Base-by-base conservation (phyloP, 73 alveolate species). In the Paramecium tetraurelia region DNA sequence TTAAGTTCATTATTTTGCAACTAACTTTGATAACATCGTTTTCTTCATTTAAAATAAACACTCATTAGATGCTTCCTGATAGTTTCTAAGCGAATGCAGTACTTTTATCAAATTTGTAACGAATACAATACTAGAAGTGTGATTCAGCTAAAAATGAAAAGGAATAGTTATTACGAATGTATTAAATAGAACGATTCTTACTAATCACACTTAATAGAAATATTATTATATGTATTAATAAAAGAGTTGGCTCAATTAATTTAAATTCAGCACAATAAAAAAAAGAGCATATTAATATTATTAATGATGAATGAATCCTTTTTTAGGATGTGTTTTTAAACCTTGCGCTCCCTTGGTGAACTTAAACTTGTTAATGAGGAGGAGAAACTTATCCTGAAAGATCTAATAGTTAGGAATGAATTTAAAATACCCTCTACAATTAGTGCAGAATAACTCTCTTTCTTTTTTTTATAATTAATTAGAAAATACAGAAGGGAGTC, bases 221-320 rank as follows among this genome's bases (percentile, higher is more conserved):
- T 48, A 48, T 48, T 48, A 18, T n/a, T 53, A 53, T 48, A 1
- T n/a, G 22, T 16, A 48, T 3, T 14, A 16, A 48, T 48, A 48
- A 48, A 18, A 53, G 27, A 18, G 21, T 53, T 53, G 69, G 69
- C 33, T 53, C 33, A 53, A 53, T 53, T 53, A 63, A 63, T 63
- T 63, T 63, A 63, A 63, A 63, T 63, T 63, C 84, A 63, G 84
- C 84, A 63, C 69, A 16, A 16, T n/a, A 53, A 53, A 53, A 18
- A 53, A 63, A 63, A 22, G 24, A 63, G 46, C 84, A 14, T 1
- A 59, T 63, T 63, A 63, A 63, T 31, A 63, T 63, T 63, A 63
- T 31, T 63, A 63, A 63, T 63, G 46, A 63, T 63, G 84, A 63
- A 33, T 31, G 84, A 63, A 63, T 63, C 84, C 84, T 63, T 63